phyloP scores from a whole-genome alignment of 208 protist species.

The Phytomonas francai region DNA sequence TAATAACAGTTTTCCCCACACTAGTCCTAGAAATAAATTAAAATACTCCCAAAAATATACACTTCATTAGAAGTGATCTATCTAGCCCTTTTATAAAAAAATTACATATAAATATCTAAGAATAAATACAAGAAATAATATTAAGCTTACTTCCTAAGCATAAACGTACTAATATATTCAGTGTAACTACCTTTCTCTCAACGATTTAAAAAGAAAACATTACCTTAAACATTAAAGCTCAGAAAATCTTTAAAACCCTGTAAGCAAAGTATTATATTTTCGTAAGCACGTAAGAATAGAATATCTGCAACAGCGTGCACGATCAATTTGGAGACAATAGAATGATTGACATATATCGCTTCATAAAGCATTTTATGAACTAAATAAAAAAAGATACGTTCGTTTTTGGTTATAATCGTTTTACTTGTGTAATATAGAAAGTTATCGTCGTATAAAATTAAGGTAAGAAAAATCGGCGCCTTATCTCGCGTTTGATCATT shows the following conservation, averaged over 20 bases:
- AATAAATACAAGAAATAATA: conserved; percentile 11
- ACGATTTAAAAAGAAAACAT: neutral
- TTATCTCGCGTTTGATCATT: conserved; percentile 80
- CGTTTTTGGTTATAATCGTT: neutral
- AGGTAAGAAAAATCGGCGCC: conserved; percentile 24
- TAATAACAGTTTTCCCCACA: neutral
- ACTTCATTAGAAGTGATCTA: neutral
- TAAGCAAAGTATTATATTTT: conserved; percentile 5
- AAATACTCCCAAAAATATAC: neutral
- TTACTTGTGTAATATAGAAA: conserved; percentile 4
- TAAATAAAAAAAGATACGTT: conserved; percentile 14
- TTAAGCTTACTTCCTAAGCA: conserved; percentile 10
- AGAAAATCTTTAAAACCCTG: conserved; percentile 9
- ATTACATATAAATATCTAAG: conserved; percentile 1
- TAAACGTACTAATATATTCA: conserved; percentile 1
- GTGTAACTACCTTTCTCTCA: neutral
- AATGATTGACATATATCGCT: neutral
- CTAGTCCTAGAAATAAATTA: neutral
- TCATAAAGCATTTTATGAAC: conserved; percentile 6
- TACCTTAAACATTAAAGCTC: neutral
- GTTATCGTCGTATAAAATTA: conserved; percentile 5
- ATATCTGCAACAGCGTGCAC: conserved; percentile 6
- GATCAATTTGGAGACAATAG: conserved; percentile 1
- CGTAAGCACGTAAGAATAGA: conserved; percentile 11
- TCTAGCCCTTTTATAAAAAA: neutral